Evolutionary conservation across 2,329 filamentous ascomycete species (phyloP).

Genomic region (Exserohilum rostratum): DNA sequence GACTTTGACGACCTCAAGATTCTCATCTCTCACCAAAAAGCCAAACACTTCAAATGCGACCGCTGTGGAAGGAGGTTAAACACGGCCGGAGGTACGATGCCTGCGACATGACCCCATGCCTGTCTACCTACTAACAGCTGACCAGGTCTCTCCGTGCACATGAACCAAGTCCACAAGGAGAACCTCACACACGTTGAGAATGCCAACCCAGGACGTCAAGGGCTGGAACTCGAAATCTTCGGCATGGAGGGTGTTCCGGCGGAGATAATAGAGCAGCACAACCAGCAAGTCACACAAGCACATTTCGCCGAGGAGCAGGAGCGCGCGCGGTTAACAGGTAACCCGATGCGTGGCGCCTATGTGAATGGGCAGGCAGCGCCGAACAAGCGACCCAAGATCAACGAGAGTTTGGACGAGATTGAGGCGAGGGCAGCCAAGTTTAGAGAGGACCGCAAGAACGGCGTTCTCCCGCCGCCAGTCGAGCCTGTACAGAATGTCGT

Average conservation of each 20-base stretch:
- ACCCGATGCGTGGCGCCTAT: constrained; percentile 66
- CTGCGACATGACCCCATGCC: background rate
- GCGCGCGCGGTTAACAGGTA: constrained; percentile 80
- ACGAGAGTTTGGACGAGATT: constrained; percentile 76
- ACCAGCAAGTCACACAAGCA: constrained; percentile 82
- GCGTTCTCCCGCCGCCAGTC: constrained; percentile 36
- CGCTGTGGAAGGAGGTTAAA: constrained; percentile 86
- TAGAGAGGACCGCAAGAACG: constrained; percentile 50
- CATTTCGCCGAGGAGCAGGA: constrained; percentile 87
- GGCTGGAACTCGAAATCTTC: constrained; percentile 93
- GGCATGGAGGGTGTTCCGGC: constrained; percentile 97
- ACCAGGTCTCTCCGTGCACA: constrained; percentile 87
- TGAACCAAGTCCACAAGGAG: constrained; percentile 99
- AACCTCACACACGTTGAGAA: constrained; percentile 87
- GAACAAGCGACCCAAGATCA: constrained; percentile 68
- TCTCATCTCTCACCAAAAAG: constrained; percentile 95
- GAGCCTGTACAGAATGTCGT: constrained; percentile 39
- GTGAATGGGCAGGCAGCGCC: constrained; percentile 48
- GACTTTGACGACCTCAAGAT: constrained; percentile 98
- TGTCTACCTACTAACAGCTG: constrained; percentile 13
- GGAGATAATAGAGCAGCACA: constrained; percentile 81
- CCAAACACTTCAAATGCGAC: constrained; percentile 99
- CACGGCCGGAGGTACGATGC: constrained; percentile 81
- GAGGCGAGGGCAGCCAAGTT: constrained; percentile 74
- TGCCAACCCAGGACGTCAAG: constrained; percentile 82